These are phyloP conservation scores for Pythium utonaiense DNA, from an alignment of 352 stramenopile species.

Conservation along the genomic window DNA sequence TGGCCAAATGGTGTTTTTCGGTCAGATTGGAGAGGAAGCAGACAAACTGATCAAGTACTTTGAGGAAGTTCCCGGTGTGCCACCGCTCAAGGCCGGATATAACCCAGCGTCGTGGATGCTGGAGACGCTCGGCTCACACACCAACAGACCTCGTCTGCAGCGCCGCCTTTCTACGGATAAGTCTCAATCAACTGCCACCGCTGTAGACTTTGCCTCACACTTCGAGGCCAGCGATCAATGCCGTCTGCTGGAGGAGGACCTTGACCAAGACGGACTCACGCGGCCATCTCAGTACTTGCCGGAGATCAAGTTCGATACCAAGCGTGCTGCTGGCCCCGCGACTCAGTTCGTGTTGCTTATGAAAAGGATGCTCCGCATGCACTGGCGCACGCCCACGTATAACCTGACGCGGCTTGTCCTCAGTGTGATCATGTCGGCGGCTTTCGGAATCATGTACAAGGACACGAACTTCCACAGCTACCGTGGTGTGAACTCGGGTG, in stretches of 20 bases:
- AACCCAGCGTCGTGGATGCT: constrained; percentile 45
- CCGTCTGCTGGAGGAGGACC: constrained; percentile 25
- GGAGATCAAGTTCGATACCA: neutral
- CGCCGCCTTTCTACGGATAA: no score
- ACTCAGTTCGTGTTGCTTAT: constrained; percentile 11
- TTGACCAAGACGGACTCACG: constrained; percentile 65
- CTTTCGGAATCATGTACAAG: constrained; percentile 42
- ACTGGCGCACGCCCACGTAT: constrained; percentile 73
- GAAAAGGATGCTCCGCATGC: constrained; percentile 28
- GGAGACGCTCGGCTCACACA: constrained; percentile 18
- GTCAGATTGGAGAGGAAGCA: constrained; percentile 19
- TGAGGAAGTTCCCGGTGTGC: constrained; percentile 29
- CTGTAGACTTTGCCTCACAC: no score
- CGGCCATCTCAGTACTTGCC: constrained; percentile 17
- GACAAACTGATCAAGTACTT: constrained; percentile 39
- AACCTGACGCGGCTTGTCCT: constrained; percentile 51
- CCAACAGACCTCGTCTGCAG: no score
- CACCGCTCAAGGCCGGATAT: constrained; percentile 27
- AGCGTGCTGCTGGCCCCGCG: neutral
- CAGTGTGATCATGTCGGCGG: constrained; percentile 26
- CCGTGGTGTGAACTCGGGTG: constrained; percentile 25
- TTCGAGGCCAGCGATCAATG: no score
- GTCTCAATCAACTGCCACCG: no score
- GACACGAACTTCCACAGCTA: constrained; percentile 24
- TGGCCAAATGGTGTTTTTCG: constrained; percentile 17